A percentile compares a stretch with the other conserved stretches of the same genome.
Evolutionary conservation across 306 rosid species (phyloP).

Genomic region (Acacia confusa): DNA sequence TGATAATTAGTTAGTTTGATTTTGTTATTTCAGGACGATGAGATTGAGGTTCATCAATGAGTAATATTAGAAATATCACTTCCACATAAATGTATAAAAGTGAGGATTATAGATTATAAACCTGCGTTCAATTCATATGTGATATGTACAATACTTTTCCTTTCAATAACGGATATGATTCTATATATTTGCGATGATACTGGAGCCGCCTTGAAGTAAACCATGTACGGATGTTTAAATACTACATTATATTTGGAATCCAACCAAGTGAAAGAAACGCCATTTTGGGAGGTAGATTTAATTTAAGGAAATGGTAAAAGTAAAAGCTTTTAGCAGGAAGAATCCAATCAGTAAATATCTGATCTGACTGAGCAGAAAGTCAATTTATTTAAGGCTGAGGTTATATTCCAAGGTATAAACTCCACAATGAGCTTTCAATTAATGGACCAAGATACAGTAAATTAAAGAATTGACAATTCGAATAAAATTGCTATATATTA

Average conservation of each 20-base stretch:
- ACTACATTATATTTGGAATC: neutral
- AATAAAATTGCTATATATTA: neutral
- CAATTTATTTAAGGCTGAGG: neutral
- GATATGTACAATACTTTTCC: neutral
- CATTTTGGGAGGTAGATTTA: neutral
- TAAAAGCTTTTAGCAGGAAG: neutral
- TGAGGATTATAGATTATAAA: neutral
- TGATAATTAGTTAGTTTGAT: neutral
- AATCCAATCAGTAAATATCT: neutral
- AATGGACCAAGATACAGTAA: neutral
- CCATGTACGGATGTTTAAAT: neutral
- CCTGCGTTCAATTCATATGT: neutral
- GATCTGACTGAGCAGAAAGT: neutral
- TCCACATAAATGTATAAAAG: neutral
- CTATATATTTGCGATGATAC: neutral
- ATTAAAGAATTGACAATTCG: neutral
- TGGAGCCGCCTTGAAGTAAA: neutral
- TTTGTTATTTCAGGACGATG: neutral
- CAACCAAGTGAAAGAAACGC: neutral
- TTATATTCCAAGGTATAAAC: constrained; percentile 8
- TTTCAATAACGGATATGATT: neutral
- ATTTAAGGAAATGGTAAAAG: neutral
- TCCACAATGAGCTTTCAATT: neutral
- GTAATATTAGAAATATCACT: neutral
- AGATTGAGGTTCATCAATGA: neutral